phyloP scores from a whole-genome alignment of 495 filamentous ascomycete genomes.

The Geoglossum glabrum region DNA sequence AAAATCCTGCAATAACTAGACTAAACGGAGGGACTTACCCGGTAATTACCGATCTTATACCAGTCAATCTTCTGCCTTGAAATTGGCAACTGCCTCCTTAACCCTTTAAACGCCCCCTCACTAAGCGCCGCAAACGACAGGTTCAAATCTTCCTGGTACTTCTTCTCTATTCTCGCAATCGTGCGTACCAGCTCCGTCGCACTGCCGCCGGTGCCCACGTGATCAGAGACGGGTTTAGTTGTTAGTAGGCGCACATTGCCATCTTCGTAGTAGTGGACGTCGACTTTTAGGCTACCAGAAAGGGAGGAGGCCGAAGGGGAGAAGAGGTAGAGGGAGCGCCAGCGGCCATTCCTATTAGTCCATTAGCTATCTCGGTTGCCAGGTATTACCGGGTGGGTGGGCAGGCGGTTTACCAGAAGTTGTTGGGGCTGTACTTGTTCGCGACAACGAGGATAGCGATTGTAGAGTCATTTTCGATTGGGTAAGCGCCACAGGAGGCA shows the following conservation, averaged over 20 bases:
- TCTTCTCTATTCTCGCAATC: conserved; percentile 63
- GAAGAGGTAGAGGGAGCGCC: conserved; percentile 75
- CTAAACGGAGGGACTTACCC: conserved; percentile 25
- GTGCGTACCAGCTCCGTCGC: conserved; percentile 49
- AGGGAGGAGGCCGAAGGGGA: conserved; percentile 39
- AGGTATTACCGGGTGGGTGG: not conserved
- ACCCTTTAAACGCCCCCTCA: conserved; percentile 84
- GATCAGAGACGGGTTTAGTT: conserved; percentile 44
- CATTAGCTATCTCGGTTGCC: no score
- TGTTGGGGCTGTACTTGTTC: conserved; percentile 92
- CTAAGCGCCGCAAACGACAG: conserved; percentile 68
- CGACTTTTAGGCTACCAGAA: conserved; percentile 51
- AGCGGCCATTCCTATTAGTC: conserved; percentile 83
- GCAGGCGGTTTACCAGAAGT: conserved; percentile 55
- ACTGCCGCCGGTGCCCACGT: conserved; percentile 32
- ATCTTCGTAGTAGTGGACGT: conserved; percentile 99
- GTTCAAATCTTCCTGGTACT: conserved; percentile 93
- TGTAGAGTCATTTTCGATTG: conserved; percentile 50
- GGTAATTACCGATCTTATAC: conserved; percentile 96
- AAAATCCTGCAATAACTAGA: conserved; percentile 32
- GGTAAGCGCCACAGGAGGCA: conserved; percentile 61
- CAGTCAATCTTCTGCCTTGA: conserved; percentile 98
- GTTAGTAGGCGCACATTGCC: conserved; percentile 88
- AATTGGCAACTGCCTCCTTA: conserved; percentile 83
- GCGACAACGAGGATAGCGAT: conserved; percentile 71